Base-by-base conservation (phyloP, 495 filamentous ascomycete species). In the Achaetomiella virescens region DNA sequence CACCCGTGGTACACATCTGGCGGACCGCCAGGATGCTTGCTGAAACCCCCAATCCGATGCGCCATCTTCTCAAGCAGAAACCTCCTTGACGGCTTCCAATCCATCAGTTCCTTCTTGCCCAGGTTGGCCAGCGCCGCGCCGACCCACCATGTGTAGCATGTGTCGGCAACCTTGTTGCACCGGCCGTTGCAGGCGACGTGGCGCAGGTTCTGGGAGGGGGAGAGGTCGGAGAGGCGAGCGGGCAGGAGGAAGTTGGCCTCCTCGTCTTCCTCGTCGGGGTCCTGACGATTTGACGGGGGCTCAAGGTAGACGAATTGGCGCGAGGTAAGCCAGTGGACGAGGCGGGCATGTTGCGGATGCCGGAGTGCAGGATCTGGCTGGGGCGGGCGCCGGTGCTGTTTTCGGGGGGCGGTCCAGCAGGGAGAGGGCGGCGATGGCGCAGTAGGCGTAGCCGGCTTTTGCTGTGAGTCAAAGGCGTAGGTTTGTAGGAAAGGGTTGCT, bases 101-200 rank as follows among this genome's bases (percentile, higher is more conserved):
- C 78, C 36, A 92, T 70, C 21, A 96, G 69, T 10, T 76, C 60
- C 12, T 6, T 7, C 2, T 17, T 44, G 5, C 48, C 55, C 15
- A 97, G 77, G 59, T 90, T 84, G 46, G 75, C 72, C 7, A 97
- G 69, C 6, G 89, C 82, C 11, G 81, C 91, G 25, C 77, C 77
- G 2, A 87, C 87, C 93, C 93, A 98, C 75, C 90, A 98, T 6
- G 81, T 83, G 70, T 98, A 97, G 70, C 93, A 98, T 1, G 92
- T 97, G 71, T 98, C 93, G 18, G 85, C 84, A 12, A 81, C 68
- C 66, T 98, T 98, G 72, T 96, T 96, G 57, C 78, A 81, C 33
- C 93, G 83, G 41, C 93, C 93, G 62, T 92, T 95, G 66, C 95
- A 89, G 21, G 89, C 92, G 7, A 76, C 68, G 77, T 66, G 37